Evolutionary conservation across 305 asterid genomes (phyloP).

Genomic region (Plantago coronopus): DNA sequence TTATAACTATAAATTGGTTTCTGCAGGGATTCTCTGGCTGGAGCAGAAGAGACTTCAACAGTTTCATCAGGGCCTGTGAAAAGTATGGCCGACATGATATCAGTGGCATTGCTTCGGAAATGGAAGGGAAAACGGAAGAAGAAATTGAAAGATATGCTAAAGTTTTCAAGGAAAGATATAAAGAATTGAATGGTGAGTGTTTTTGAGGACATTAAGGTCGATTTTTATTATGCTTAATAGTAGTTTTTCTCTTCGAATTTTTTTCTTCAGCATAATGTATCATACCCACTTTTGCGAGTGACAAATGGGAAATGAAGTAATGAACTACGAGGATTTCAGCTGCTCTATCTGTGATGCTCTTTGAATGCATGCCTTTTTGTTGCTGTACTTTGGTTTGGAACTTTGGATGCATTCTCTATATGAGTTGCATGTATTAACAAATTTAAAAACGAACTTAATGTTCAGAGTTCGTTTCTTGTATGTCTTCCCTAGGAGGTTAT

Average conservation of each 20-base stretch:
- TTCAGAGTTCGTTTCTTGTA: no score
- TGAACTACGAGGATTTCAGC: neutral
- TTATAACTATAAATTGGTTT: constrained; percentile 21
- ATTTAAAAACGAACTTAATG: no score
- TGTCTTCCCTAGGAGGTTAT: no score
- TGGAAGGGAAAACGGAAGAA: constrained; percentile 94
- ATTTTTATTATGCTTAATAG: no score
- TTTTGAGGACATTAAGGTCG: no score
- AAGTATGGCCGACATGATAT: constrained; percentile 90
- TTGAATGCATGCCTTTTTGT: neutral
- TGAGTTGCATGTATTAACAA: no score
- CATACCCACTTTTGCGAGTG: no score
- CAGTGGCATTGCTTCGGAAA: constrained; percentile 78
- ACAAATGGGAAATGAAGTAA: no score
- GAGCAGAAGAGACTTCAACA: constrained; percentile 94
- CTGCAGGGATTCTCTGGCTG: constrained; percentile 91
- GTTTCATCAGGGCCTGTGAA: constrained; percentile 97
- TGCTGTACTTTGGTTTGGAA: neutral
- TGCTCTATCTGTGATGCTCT: neutral
- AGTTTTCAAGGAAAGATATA: constrained; percentile 90
- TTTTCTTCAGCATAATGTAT: no score
- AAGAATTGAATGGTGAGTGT: constrained; percentile 80
- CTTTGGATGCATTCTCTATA: no score
- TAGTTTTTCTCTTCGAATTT: no score
- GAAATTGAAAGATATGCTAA: constrained; percentile 94